Conservation (phyloP, 2,329 filamentous ascomycete genomes). For the Rhynchosporium graminicola region DNA sequence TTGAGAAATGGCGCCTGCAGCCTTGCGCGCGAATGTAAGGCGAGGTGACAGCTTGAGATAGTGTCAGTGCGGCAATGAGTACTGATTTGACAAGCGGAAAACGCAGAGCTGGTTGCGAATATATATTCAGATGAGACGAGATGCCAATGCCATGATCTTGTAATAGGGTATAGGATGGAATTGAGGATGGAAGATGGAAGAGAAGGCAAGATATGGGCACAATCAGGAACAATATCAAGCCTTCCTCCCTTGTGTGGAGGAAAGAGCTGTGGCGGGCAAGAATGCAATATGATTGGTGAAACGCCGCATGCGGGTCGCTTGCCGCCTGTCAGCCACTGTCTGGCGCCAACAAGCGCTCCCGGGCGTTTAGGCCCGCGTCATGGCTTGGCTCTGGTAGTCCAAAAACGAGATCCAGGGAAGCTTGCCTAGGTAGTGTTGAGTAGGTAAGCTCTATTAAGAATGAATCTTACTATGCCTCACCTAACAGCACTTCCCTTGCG, state of each 20-base stretch:
- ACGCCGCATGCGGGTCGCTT: neutral
- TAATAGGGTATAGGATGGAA: no score
- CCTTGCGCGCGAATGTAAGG: conserved; percentile 25
- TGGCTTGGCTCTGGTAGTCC: neutral
- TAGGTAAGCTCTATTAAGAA: no score
- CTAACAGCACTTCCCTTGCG: neutral
- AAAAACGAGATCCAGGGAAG: neutral
- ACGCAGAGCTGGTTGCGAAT: neutral
- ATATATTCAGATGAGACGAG: neutral
- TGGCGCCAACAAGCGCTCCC: no score
- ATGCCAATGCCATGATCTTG: neutral
- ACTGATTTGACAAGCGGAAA: neutral
- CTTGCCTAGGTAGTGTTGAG: no score
- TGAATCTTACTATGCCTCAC: neutral
- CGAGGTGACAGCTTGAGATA: conserved; percentile 15
- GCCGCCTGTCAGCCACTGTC: no score
- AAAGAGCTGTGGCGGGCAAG: neutral
- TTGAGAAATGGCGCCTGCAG: conserved; percentile 19
- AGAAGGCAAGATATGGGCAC: neutral
- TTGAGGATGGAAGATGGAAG: neutral
- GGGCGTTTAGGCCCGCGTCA: conserved; percentile 4
- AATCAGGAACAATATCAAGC: neutral
- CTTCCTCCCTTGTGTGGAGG: conserved; percentile 2
- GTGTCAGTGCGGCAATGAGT: conserved; percentile 9
- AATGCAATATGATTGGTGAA: conserved; percentile 17